phyloP scores from a whole-genome alignment of 139 green algal genomes.

The Eudorina sp. region DNA sequence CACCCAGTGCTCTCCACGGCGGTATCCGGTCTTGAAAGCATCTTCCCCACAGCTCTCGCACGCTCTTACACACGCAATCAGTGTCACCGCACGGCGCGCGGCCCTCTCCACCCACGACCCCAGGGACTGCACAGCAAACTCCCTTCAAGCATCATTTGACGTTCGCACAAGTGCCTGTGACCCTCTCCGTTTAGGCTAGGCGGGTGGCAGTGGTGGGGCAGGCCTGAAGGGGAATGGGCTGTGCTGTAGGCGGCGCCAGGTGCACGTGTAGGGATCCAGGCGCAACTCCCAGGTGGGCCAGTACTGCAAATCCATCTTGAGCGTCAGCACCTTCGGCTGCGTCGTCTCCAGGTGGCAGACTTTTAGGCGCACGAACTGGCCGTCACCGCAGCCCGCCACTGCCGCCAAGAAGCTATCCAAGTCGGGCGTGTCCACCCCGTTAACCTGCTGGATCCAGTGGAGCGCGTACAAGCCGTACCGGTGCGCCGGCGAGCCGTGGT shows the following conservation, averaged over 20 bases:
- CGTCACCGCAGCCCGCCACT: slow-evolving; percentile 21
- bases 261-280: slow-evolving; percentile 66
- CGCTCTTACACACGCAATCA: too few relatives aligned
- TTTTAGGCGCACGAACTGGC: slow-evolving; percentile 52
- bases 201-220: background rate
- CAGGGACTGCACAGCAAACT: too few relatives aligned
- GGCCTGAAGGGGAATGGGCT: slow-evolving; percentile 30
- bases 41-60: too few relatives aligned
- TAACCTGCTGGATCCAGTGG: slow-evolving; percentile 86
- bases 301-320: slow-evolving; percentile 89
- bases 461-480: slow-evolving; percentile 91
- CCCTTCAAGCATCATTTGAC: too few relatives aligned
- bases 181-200: too few relatives aligned
- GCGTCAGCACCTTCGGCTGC: slow-evolving; percentile 82
- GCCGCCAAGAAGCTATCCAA: slow-evolving; percentile 70
- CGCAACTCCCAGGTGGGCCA: slow-evolving; percentile 88
- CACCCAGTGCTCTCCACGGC: too few relatives aligned
- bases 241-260: slow-evolving; percentile 64
- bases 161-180: too few relatives aligned
- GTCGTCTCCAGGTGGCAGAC: slow-evolving; percentile 81
- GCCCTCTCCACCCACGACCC: too few relatives aligned
- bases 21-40: too few relatives aligned
- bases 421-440: slow-evolving; percentile 76
- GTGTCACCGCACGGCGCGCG: too few relatives aligned
- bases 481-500: slow-evolving; percentile 88